A percentile compares a stretch with the other conserved stretches of the same genome.
phyloP scores from a whole-genome alignment of 1,284 basidiomycete species.

The Irpex lacteus region DNA sequence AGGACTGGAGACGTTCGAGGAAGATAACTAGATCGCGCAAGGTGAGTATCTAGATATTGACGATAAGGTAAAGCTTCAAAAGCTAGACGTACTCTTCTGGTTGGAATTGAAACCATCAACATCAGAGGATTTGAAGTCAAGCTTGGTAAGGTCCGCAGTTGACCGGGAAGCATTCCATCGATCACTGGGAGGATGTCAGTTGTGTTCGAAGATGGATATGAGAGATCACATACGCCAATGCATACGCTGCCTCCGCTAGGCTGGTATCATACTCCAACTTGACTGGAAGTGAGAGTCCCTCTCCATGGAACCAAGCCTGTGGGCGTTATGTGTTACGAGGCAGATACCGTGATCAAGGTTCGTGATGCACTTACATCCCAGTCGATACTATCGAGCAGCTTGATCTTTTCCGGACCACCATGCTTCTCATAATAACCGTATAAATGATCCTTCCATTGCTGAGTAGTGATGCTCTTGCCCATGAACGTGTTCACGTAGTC shows the following conservation, averaged over 20 bases:
- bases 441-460: conserved; percentile 87
- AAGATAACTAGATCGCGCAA: conserved; percentile 33
- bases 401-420: conserved; percentile 60
- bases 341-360: conserved; percentile 3
- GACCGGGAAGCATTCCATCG: conserved; percentile 68
- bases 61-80: not conserved
- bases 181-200: conserved; percentile 19
- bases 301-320: conserved; percentile 85
- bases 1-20: conserved; percentile 65
- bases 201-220: not conserved
- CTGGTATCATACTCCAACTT: conserved; percentile 83
- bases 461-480: conserved; percentile 87
- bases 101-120: conserved; percentile 60
- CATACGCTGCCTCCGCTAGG: conserved; percentile 72
- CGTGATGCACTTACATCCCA: conserved; percentile 61
- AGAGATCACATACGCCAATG: conserved; percentile 48
- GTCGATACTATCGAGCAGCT: conserved; percentile 72
- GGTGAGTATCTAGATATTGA: not conserved
- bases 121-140: conserved; percentile 49
- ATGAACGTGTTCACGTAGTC: conserved; percentile 81
- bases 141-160: conserved; percentile 38
- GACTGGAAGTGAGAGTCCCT: conserved; percentile 79
- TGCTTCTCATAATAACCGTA: conserved; percentile 74
- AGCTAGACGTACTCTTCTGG: conserved; percentile 53
- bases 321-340: no score